Evolutionary conservation across 148 eudicot genomes (phyloP), one percentile per base, ranked within the genome.

Genomic region (Agrostemma githago): DNA sequence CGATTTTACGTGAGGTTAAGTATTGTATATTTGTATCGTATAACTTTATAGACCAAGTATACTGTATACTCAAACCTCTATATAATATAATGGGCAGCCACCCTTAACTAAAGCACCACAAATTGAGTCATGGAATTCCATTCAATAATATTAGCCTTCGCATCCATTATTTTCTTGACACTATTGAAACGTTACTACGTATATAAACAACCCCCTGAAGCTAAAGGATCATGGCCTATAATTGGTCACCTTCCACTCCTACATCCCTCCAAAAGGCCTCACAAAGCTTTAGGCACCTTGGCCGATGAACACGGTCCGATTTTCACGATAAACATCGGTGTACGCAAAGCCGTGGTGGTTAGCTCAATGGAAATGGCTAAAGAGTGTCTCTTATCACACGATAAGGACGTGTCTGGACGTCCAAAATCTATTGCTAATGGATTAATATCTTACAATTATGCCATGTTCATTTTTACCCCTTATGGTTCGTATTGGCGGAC

Each of bases 401-500:
- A 88, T 41, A 80, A 77, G 43, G 72, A 56, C 5, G 76, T 83
- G 41, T 58, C 64, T 0, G 73, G 61, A 15, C 83, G 91, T 11
- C 87, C 87, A 0, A 74, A 42, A 8, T 41, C 73, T 0, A 56
- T 76, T 14, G 79, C 85, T 0, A 37, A 72, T 0, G 74, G 76
- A 44, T 66, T 78, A n/a, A 57, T 88, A 72, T 44, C 70, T 37
- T 85, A 83, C 72, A 77, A 88, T 75, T 62, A 69, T 17, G 84
- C 88, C 39, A 43, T 71, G 39, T 85, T 85, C 15, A 84, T 76
- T 1, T 77, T 85, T 12, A 34, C 56, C 40, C 83, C 87, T 1
- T 75, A 76, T 40, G 83, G 88, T 6, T 74, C 81, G 0, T 84
- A 82, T 44, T 88, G 91, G 88, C 74, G 86, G 0, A 65, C 81